These are phyloP conservation scores for Zymoseptoria brevis DNA, from an alignment of 2,329 filamentous ascomycete genomes.

Conservation along the genomic window DNA sequence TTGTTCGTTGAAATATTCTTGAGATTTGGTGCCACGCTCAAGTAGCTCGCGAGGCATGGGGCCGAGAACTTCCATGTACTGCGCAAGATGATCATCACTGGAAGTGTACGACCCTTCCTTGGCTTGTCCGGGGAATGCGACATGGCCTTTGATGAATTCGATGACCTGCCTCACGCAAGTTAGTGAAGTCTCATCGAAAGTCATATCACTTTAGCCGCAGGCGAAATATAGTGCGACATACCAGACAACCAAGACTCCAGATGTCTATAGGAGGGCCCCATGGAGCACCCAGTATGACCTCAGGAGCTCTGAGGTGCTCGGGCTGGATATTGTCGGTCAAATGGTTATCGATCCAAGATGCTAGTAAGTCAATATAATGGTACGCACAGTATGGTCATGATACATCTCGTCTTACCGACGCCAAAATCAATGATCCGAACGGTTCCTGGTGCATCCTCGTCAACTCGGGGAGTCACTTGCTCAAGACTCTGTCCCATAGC, in stretches of 20 bases:
- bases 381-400: background rate
- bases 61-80: slow-evolving; percentile 15
- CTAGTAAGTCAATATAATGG: background rate
- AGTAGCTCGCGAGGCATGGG: slow-evolving; percentile 10
- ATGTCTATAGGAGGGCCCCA: slow-evolving; percentile 23
- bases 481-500: background rate
- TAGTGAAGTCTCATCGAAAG: too few species aligned
- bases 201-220: too few species aligned
- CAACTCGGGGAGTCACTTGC: background rate
- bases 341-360: background rate
- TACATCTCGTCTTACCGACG: background rate
- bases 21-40: slow-evolving; percentile 7
- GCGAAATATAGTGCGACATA: too few species aligned
- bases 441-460: background rate
- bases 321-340: slow-evolving; percentile 19
- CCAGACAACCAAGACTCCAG: slow-evolving; percentile 22
- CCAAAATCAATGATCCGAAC: background rate
- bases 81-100: slow-evolving; percentile 15
- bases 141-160: slow-evolving; percentile 16
- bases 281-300: slow-evolving; percentile 21
- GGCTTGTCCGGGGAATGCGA: slow-evolving; percentile 12
- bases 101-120: slow-evolving; percentile 5
- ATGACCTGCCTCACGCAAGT: slow-evolving; percentile 5
- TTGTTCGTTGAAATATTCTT: slow-evolving; percentile 11
- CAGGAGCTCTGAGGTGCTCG: slow-evolving; percentile 23